Evolutionary conservation across 805 yeast species (phyloP), one percentile per base, ranked within the genome.

Genomic region (Monosporozyma servazzii): DNA sequence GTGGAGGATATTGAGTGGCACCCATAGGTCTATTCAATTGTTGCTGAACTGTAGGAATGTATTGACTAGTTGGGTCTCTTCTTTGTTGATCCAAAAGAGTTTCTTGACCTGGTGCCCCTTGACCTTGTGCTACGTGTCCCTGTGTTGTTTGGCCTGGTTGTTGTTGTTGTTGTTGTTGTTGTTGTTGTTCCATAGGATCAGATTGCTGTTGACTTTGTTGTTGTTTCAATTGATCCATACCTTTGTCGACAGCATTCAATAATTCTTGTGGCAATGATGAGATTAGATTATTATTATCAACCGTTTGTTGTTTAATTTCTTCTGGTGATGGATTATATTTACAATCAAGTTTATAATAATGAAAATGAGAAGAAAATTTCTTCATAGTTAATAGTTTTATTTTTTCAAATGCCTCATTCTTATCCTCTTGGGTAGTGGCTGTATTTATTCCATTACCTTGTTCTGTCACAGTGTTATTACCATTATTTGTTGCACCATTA

Each of bases 321-420:
- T 64, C 68, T 4, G 67, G 65, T 3, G 63, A 53, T 27, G 70
- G 70, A 47, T 61, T 67, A 45, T 64, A 61, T 43, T 58, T 62
- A 48, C 60, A 63, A 31, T 60, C 64, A 33, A 54, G 56, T 49
- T 54, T 59, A 54, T 66, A 65, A 51, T 65, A 66, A 49, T 66
- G 70, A 63, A 66, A 66, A 54, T 64, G 68, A 0, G 66, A 58
- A 20, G 67, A 60, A 49, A 66, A 66, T 51, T 66, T 66, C 51
- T 63, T 64, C 63, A 66, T 60, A 10, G 70, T 66, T 40, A 66
- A 54, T 43, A 57, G 58, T 46, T 66, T 66, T 42, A 65, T 66
- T 47, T 63, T 61, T 50, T 61, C 60, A 50, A 66, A 64, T 18
- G 63, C 56, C 47, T 67, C 69, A 39, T 58, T 59, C 53, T 53